These are phyloP conservation scores for Aspergillus haitiensis DNA, from an alignment of 495 filamentous ascomycete genomes.

Conservation along the genomic window DNA sequence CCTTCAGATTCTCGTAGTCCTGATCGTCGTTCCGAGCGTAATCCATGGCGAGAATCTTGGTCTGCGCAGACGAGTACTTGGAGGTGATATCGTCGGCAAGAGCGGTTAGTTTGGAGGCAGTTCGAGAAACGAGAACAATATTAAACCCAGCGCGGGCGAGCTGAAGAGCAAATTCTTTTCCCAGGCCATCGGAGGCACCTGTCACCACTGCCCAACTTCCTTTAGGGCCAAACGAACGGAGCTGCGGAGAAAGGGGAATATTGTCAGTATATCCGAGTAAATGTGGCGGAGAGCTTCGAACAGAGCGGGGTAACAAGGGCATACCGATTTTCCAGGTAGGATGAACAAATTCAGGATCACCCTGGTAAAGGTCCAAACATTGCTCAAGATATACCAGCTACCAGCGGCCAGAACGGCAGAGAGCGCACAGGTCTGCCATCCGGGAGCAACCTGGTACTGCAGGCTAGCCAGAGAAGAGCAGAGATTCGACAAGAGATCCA, in stretches of 20 bases:
- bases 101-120: conserved; percentile 78
- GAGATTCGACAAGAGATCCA: conserved; percentile 42
- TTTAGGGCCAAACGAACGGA: conserved; percentile 85
- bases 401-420: conserved; percentile 53
- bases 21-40: conserved; percentile 73
- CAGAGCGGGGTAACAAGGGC: conserved; percentile 17
- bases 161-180: conserved; percentile 92
- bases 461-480: conserved; percentile 37
- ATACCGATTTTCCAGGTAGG: conserved; percentile 63
- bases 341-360: conserved; percentile 76
- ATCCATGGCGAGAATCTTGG: conserved; percentile 85
- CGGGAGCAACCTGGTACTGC: conserved; percentile 39
- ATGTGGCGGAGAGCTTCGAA: too few relatives aligned
- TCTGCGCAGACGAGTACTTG: conserved; percentile 62
- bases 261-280: background rate
- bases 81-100: conserved; percentile 73
- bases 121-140: conserved; percentile 89
- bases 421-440: conserved; percentile 40
- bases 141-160: conserved; percentile 92
- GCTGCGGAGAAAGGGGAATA: conserved; percentile 47
- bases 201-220: conserved; percentile 95
- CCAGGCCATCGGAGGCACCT: conserved; percentile 93
- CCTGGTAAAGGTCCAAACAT: conserved; percentile 60
- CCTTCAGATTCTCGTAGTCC: conserved; percentile 72
- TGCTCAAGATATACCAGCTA: conserved; percentile 55